Base-by-base conservation (phyloP, 192 early-diverging fungal genomes). In the Coemansia furcata region DNA sequence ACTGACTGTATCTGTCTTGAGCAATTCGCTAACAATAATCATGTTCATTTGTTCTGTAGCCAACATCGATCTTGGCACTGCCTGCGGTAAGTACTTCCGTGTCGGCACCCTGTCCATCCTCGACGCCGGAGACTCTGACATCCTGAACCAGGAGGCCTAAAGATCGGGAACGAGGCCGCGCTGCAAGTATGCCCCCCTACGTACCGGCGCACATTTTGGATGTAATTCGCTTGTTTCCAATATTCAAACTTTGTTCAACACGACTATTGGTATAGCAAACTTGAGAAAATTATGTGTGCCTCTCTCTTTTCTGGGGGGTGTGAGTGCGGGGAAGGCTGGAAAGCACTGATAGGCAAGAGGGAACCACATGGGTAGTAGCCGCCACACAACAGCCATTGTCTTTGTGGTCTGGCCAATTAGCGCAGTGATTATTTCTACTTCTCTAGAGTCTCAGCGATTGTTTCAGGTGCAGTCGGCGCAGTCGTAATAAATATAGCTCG, bases 81-180 rank as follows among this genome's bases (percentile, higher is more conserved):
- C 98, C 74, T 99, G 98, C 87, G 95, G 98, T 91, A 97, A 96
- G 89, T 95, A 95, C 89, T 99, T 93, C 95, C 94, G 96, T 75
- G 90, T 93, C 70, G 86, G 81, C 83, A 91, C 92, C 67, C 87
- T 99, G 84, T 96, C 96, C 77, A 94, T 99, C 88, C 91, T 95
- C 78, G 95, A 99, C 79, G 89, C 94, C 77, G 98, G 97, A 91
- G 96, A 98, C 92, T 96, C 92, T 68, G 92, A 93, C 78, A 93
- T 93, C 85, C 90, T 92, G 76, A 85, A 80, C 76, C 60, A 66
- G 66, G 72, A 82, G 69, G 67, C 57, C 43, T 72, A 62, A 76
- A 73, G 57, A 67, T 62, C 42, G 64, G 23, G 58, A 50, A 58
- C 67, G 47, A 68, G 67, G 60, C 37, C 59, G 59, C 67, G 67